phyloP scores from a whole-genome alignment of 2,329 filamentous ascomycete species.

The Graphium sp. region DNA sequence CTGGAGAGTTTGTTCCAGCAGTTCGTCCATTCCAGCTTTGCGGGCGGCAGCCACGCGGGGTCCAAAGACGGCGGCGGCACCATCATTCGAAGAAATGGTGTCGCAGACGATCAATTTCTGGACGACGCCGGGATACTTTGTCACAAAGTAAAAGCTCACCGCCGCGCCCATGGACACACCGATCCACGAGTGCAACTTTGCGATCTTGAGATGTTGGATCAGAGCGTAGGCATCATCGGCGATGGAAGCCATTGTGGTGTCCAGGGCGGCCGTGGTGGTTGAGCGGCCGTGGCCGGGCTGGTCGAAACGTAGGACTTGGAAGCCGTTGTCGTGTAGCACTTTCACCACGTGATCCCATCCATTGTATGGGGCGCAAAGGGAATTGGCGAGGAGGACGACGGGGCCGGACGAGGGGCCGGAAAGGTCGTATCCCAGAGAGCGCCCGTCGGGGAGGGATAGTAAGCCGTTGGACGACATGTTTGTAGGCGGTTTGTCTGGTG shows the following conservation, averaged over 20 bases:
- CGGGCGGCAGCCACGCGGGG: constrained; percentile 16
- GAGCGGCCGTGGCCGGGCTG: constrained; percentile 24
- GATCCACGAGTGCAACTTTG: constrained; percentile 19
- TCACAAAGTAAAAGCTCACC: constrained; percentile 19
- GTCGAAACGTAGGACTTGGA: constrained; percentile 23
- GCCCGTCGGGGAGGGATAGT: constrained; percentile 11
- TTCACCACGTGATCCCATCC: constrained; percentile 22
- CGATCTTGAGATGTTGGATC: constrained; percentile 13
- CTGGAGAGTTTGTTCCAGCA: constrained; percentile 16
- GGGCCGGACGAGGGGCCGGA: constrained; percentile 11
- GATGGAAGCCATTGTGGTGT: constrained; percentile 20
- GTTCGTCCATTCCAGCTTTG: constrained; percentile 13
- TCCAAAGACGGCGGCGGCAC: constrained; percentile 17
- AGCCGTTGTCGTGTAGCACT: constrained; percentile 15
- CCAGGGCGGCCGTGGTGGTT: constrained; percentile 13
- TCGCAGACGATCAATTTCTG: constrained; percentile 20
- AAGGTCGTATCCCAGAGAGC: constrained; percentile 13
- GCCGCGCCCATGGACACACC: constrained; percentile 27
- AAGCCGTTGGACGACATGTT: constrained; percentile 5
- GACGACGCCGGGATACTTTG: constrained; percentile 18
- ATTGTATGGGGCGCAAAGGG: constrained; percentile 16
- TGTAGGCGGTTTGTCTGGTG: neutral
- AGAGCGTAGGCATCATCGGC: constrained; percentile 19
- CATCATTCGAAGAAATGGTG: constrained; percentile 18
- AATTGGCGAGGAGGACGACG: constrained; percentile 20